phyloP scores from a whole-genome alignment of 2,329 filamentous ascomycete genomes.

The Claviceps sp. region DNA sequence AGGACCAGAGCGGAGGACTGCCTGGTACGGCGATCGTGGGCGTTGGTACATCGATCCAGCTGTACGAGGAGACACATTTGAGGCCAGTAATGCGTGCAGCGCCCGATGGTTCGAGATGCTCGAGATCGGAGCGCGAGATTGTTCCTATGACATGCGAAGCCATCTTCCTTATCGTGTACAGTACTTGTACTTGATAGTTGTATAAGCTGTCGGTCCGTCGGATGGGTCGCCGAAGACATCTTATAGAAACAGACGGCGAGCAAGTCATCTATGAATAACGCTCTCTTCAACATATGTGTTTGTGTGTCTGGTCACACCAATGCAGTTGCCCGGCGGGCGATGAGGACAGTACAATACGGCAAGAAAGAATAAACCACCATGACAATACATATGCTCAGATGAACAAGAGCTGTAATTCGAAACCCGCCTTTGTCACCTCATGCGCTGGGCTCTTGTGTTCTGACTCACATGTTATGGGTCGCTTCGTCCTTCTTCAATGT shows the following conservation, averaged over 20 bases:
- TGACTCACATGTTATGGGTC: too few relatives aligned
- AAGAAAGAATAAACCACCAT: too few relatives aligned
- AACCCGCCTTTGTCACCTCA: too few relatives aligned
- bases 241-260: not conserved
- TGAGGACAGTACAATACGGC: too few relatives aligned
- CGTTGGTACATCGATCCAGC: conserved; percentile 28
- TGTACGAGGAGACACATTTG: conserved; percentile 33
- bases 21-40: conserved; percentile 34
- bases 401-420: too few relatives aligned
- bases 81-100: conserved; percentile 20
- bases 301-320: too few relatives aligned
- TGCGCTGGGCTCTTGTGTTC: too few relatives aligned
- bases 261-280: too few relatives aligned
- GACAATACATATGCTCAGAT: too few relatives aligned
- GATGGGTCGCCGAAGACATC: not conserved
- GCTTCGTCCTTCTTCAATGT: too few relatives aligned
- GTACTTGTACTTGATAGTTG: not conserved
- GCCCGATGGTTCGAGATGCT: not conserved
- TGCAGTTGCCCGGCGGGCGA: too few relatives aligned
- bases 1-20: conserved; percentile 12
- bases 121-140: not conserved
- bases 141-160: not conserved
- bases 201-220: not conserved
- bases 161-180: not conserved
- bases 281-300: too few relatives aligned